Evolutionary conservation across 495 filamentous ascomycete genomes (phyloP).

Genomic region (Rusavskia elegans): DNA sequence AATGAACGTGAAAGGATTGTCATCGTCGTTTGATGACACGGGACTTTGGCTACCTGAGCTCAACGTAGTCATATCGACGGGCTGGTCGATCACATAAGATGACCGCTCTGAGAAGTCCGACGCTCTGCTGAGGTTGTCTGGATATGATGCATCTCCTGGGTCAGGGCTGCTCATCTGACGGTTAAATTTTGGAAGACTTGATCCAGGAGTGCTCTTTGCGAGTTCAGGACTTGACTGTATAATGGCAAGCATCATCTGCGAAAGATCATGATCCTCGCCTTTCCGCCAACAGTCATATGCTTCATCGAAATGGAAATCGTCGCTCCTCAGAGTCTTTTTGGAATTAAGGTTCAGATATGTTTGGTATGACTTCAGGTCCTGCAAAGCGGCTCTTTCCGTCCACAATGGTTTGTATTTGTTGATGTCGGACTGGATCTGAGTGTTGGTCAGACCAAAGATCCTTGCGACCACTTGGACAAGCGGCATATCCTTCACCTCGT

Average conservation of each 20-base stretch:
- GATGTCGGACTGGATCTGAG: slow-evolving; percentile 71
- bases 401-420: slow-evolving; percentile 62
- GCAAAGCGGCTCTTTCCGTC: slow-evolving; percentile 82
- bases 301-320: slow-evolving; percentile 86
- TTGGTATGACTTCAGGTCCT: slow-evolving; percentile 87
- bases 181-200: slow-evolving; percentile 35
- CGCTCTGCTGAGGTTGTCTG: slow-evolving; percentile 41
- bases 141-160: slow-evolving; percentile 33
- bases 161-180: slow-evolving; percentile 20
- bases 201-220: slow-evolving; percentile 45
- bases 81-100: slow-evolving; percentile 60
- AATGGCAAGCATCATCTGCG: slow-evolving; percentile 84
- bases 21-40: slow-evolving; percentile 28
- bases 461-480: slow-evolving; percentile 73
- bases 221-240: slow-evolving; percentile 76
- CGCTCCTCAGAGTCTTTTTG: slow-evolving; percentile 55
- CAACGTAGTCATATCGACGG: slow-evolving; percentile 59
- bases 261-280: slow-evolving; percentile 62
- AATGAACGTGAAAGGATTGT: slow-evolving; percentile 64
- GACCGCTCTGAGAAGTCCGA: slow-evolving; percentile 28
- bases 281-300: slow-evolving; percentile 84
- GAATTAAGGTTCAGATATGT: slow-evolving; percentile 69
- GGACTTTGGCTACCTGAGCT: slow-evolving; percentile 40
- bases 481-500: slow-evolving; percentile 93
- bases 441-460: slow-evolving; percentile 64